Evolutionary conservation across 345 rosid species (phyloP), one percentile per base, ranked within the genome.

Genomic region (Laguncularia racemosa): DNA sequence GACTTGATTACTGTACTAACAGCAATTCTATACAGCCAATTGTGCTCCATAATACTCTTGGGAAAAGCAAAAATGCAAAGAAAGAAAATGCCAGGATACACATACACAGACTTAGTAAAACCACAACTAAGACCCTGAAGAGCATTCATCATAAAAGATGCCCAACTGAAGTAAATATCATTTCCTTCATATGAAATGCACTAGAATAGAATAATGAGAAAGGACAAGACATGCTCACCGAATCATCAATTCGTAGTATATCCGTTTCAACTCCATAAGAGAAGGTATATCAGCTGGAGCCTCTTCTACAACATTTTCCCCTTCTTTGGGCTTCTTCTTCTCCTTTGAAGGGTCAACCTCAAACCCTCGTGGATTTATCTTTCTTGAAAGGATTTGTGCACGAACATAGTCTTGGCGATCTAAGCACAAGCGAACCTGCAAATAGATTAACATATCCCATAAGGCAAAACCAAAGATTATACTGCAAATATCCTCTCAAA

Each of bases 281-380:
- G 93, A 77, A n/a, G 97, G 99, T 66, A 90, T 88, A 74, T 90
- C 97, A 61, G 91, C 92, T 48, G 99, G 90, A 62, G 99, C 95
- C 76, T 85, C 97, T 70, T 88, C 97, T 53, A 95, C 79, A 46
- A 89, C 59, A 67, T 73, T 73, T 23, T 88, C 97, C 61, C 93
- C 93, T 77, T 89, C 96, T 67, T 95, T 95, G 44, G 95, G 91
- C 71, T 85, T 90, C 73, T 90, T 95, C 78, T 90, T 90, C 66
- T 84, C 95, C 59, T 95, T 88, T 8, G 91, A 75, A 56, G 82
- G 57, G 62, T 87, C 95, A 43, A 63, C 81, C 48, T 82, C 86
- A 77, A 95, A 95, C 17, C 85, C 99, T 72, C 93, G 80, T 8
- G 93, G 80, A 60, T 84, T 95, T 63, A 95, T 84, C 86, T 82